These are phyloP conservation scores for Diaporthe ilicicola DNA, from an alignment of 2,329 filamentous ascomycete species.

Conservation along the genomic window DNA sequence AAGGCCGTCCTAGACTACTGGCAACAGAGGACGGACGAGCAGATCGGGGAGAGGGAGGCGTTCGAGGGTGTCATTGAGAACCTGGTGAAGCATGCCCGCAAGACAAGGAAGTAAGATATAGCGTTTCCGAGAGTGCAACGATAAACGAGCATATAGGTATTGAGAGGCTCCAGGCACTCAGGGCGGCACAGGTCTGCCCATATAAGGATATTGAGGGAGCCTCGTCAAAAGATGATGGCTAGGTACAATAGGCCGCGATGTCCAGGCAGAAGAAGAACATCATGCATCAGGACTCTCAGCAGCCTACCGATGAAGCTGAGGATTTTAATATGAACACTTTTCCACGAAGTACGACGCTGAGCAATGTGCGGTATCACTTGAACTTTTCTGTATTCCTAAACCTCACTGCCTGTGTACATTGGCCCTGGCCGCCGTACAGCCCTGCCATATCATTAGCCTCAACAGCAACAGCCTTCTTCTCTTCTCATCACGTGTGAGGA, in stretches of 20 bases:
- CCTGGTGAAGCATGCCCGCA: conserved; percentile 88
- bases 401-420: conserved; percentile 3
- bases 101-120: conserved; percentile 73
- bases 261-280: not conserved
- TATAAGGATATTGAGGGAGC: not conserved
- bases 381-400: conserved; percentile 31
- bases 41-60: conserved; percentile 88
- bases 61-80: conserved; percentile 98
- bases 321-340: not conserved
- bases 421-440: not conserved
- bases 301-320: not conserved
- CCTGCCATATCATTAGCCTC: conserved; percentile 7
- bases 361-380: not conserved
- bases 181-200: not conserved
- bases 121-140: not conserved
- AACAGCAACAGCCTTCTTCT: not conserved
- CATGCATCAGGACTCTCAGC: not conserved
- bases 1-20: conserved; percentile 87
- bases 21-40: conserved; percentile 85
- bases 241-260: not conserved
- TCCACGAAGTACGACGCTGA: not conserved
- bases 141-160: not conserved
- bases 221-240: not conserved
- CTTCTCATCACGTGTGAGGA: not conserved
- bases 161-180: not conserved